Percentiles rank a stretch among this genome's conserved stretches.
Conservation (phyloP, 352 stramenopile genomes). For the Phytophthora foliorum region DNA sequence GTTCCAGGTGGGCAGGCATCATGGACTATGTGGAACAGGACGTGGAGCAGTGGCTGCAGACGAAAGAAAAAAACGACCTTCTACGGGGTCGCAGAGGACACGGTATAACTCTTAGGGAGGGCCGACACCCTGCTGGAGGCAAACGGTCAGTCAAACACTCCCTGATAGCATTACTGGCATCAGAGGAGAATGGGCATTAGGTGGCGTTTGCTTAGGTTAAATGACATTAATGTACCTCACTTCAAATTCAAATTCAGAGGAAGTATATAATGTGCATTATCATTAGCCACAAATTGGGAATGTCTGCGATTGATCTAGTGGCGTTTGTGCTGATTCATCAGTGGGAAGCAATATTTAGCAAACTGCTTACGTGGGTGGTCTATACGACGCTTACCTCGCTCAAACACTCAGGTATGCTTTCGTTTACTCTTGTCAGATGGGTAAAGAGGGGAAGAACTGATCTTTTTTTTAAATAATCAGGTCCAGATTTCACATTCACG, state of each 20-base stretch:
- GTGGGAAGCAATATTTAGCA: slow-evolving; percentile 7
- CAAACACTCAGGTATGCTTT: slow-evolving; percentile 6
- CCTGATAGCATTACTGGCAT: too few species aligned
- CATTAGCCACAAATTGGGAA: slow-evolving; percentile 7
- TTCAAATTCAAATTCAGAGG: too few species aligned
- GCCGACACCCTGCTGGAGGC: too few species aligned
- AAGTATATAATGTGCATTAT: slow-evolving; percentile 10
- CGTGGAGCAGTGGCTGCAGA: too few species aligned
- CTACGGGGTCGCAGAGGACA: too few species aligned
- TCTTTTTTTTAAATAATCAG: neutral
- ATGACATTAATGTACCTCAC: neutral
- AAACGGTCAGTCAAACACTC: too few species aligned
- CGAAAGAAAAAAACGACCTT: too few species aligned
- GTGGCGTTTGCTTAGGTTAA: too few species aligned
- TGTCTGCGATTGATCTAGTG: slow-evolving; percentile 8
- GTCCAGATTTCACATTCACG: slow-evolving; percentile 18
- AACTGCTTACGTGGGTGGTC: neutral
- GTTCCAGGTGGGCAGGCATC: too few species aligned
- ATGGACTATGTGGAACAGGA: too few species aligned
- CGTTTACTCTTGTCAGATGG: neutral
- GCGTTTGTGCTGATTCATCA: slow-evolving; percentile 9
- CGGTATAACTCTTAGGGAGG: too few species aligned
- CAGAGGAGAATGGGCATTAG: too few species aligned
- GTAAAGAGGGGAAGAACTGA: neutral
- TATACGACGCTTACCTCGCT: slow-evolving; percentile 15